Evolutionary conservation across 1,284 basidiomycete species (phyloP).

Genomic region (Termitomyces sp.): DNA sequence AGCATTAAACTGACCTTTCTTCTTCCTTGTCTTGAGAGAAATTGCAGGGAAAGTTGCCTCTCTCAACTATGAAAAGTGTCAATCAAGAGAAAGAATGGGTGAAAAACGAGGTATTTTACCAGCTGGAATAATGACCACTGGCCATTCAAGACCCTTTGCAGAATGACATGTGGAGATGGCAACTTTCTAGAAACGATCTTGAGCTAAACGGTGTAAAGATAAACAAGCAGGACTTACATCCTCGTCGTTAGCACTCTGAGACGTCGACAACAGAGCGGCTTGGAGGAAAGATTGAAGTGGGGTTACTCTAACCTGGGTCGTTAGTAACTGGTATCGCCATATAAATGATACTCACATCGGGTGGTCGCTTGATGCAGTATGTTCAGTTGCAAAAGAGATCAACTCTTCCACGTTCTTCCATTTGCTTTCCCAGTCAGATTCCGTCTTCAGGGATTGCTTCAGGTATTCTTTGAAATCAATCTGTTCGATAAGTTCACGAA

Average conservation of each 20-base stretch:
- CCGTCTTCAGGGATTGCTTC: slow-evolving; percentile 58
- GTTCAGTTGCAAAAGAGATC: slow-evolving; percentile 62
- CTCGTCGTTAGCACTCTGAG: slow-evolving; percentile 65
- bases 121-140: slow-evolving; percentile 74
- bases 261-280: slow-evolving; percentile 73
- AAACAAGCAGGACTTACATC: slow-evolving; percentile 34
- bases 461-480: slow-evolving; percentile 52
- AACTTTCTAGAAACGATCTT: slow-evolving; percentile 54
- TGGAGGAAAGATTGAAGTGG: slow-evolving; percentile 80
- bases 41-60: slow-evolving; percentile 76
- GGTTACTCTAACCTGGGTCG: slow-evolving; percentile 39
- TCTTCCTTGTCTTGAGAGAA: slow-evolving; percentile 78
- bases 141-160: slow-evolving; percentile 92
- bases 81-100: neutral
- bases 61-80: slow-evolving; percentile 45
- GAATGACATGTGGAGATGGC: slow-evolving; percentile 86
- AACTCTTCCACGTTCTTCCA: slow-evolving; percentile 78
- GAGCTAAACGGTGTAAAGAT: neutral
- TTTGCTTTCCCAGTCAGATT: too few relatives aligned
- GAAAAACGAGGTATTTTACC: slow-evolving; percentile 32
- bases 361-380: neutral
- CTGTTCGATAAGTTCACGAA: slow-evolving; percentile 55
- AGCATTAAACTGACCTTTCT: slow-evolving; percentile 53
- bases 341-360: too few relatives aligned
- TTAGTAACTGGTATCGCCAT: neutral